Conservation (phyloP, 2,329 filamentous ascomycete genomes). For the Lachnellula suecica region DNA sequence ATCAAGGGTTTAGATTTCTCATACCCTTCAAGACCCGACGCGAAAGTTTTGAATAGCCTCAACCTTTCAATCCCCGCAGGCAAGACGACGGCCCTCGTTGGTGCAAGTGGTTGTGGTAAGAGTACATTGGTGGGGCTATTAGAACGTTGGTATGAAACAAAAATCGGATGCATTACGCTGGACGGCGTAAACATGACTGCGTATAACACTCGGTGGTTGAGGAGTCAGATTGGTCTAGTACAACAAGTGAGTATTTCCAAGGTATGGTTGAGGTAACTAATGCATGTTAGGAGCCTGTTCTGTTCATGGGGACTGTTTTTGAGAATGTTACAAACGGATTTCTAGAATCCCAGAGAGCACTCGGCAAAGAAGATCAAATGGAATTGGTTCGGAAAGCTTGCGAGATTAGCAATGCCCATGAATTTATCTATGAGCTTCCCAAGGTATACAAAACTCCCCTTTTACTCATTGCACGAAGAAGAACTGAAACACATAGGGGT, state of each 20-base stretch:
- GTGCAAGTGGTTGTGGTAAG: constrained; percentile 81
- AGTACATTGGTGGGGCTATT: constrained; percentile 72
- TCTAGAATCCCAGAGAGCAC: background rate
- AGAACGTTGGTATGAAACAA: constrained; percentile 89
- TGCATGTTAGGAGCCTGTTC: constrained; percentile 48
- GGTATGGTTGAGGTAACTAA: background rate
- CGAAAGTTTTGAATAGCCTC: constrained; percentile 80
- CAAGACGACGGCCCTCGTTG: constrained; percentile 89
- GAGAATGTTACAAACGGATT: constrained; percentile 69
- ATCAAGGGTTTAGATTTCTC: constrained; percentile 26
- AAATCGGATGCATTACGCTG: constrained; percentile 6
- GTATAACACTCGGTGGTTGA: constrained; percentile 60
- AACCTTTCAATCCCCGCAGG: constrained; percentile 67
- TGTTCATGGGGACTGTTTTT: constrained; percentile 66
- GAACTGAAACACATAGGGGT: constrained; percentile 38
- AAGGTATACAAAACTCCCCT: background rate
- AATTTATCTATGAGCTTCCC: constrained; percentile 50
- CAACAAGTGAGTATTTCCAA: constrained; percentile 52
- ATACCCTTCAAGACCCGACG: constrained; percentile 57
- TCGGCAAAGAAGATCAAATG: constrained; percentile 42
- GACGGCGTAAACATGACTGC: constrained; percentile 45
- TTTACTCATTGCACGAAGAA: background rate
- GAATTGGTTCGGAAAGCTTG: constrained; percentile 38
- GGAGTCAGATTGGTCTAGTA: constrained; percentile 64
- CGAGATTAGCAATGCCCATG: constrained; percentile 47